Conservation (phyloP, 768 basidiomycete genomes). For the Psilocybe subaeruginosa region DNA sequence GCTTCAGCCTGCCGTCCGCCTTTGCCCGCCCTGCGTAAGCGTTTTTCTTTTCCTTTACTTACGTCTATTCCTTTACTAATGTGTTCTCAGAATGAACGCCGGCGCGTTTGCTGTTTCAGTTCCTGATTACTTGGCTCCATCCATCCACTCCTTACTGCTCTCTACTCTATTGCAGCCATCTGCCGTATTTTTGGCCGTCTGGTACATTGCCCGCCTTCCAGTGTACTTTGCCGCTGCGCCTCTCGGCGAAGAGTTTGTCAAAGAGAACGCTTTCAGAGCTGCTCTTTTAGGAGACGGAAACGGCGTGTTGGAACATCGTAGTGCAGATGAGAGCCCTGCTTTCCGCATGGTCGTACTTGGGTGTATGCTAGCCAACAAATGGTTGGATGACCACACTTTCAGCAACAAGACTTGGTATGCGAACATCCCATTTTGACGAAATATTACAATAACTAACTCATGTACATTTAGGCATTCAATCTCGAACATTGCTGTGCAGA, state of each 20-base stretch:
- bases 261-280: slow-evolving; percentile 65
- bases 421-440: neutral
- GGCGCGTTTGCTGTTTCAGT: slow-evolving; percentile 48
- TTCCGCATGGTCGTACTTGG: slow-evolving; percentile 80
- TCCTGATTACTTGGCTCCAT: slow-evolving; percentile 56
- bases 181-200: slow-evolving; percentile 74
- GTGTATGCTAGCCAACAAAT: slow-evolving; percentile 87
- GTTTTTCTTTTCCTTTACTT: slow-evolving; percentile 10
- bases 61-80: slow-evolving; percentile 12
- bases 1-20: slow-evolving; percentile 55
- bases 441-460: slow-evolving; percentile 11
- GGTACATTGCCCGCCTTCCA: slow-evolving; percentile 82
- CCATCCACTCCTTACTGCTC: slow-evolving; percentile 73
- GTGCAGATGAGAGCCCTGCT: slow-evolving; percentile 59
- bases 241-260: slow-evolving; percentile 53
- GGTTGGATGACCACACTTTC: slow-evolving; percentile 88
- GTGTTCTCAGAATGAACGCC: slow-evolving; percentile 29
- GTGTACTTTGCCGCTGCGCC: slow-evolving; percentile 61
- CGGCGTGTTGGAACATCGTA: slow-evolving; percentile 46
- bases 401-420: slow-evolving; percentile 87
- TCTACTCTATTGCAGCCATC: slow-evolving; percentile 85
- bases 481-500: slow-evolving; percentile 71
- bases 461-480: slow-evolving; percentile 67
- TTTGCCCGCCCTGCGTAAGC: slow-evolving; percentile 63
- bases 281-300: slow-evolving; percentile 60